Evolutionary conservation across 164 flowering plant species (phyloP), one percentile per base, ranked within the genome.

Genomic region (Amborella trichopoda): DNA sequence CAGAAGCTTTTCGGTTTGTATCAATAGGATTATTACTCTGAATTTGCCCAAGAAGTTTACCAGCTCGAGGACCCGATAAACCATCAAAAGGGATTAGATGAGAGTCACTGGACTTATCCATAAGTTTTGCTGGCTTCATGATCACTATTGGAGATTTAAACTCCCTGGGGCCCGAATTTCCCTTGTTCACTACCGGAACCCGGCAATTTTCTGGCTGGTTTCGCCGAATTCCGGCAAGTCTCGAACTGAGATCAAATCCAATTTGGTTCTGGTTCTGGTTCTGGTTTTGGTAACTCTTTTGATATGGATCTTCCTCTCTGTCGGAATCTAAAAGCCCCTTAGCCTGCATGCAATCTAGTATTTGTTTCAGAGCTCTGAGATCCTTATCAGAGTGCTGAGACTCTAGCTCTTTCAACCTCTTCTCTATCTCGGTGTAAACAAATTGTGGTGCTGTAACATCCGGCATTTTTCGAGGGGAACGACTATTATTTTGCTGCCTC

Each of bases 291-390:
- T 48, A 45, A 61, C 32, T 37, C 8, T 22, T 10, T 10, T 9
- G 41, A 38, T 10, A 6, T 38, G 20, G 54, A 17, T 72, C 74
- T 24, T 53, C 55, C 22, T 55, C 68, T 26, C 54, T 68, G 42
- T 62, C 63, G 28, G 49, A 41, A 48, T 79, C 80, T 21, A 63
- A 16, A 2, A 55, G 49, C 38, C 57, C 73, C 54, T 74, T 75
- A 2, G 65, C 67, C 54, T 83, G 84, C 89, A 93, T 83, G 54
- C 94, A 74, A 49, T 85, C 93, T 59, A 88, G 68, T 48, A 88
- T 85, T 63, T 83, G 95, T 63, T 81, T 83, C 24, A 91, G 90
- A 53, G 99, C 96, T 66, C 94, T 76, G 62, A 93, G 91, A 74
- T 85, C 94, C 67, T 74, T 79, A 17, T 80, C 84, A 1, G 95